Evolutionary conservation across 768 basidiomycete species (phyloP).

Genomic region (Lentinula aciculospora): DNA sequence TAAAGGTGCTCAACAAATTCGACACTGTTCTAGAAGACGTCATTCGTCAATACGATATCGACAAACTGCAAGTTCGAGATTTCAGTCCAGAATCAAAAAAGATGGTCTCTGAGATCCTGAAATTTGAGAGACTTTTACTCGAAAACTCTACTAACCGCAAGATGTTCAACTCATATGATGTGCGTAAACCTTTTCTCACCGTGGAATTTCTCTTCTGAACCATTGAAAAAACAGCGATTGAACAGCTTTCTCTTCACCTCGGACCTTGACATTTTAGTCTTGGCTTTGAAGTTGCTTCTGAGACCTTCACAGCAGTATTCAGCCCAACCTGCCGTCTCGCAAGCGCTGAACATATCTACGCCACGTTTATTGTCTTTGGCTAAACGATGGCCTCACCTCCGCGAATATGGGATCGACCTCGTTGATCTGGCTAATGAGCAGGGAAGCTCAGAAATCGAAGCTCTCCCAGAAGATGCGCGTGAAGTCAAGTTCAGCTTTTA

Average conservation of each 20-base stretch:
- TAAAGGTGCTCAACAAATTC: constrained; percentile 92
- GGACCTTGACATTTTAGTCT: constrained; percentile 83
- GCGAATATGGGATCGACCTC: constrained; percentile 75
- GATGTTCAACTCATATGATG: constrained; percentile 94
- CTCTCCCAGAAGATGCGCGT: constrained; percentile 65
- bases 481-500: constrained; percentile 84
- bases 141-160: constrained; percentile 99
- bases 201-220: constrained; percentile 4
- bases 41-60: constrained; percentile 81
- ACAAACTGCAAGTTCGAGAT: constrained; percentile 73
- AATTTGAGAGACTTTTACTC: constrained; percentile 83
- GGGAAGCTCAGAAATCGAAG: constrained; percentile 46
- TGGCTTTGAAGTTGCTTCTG: constrained; percentile 79
- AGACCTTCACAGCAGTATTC: constrained; percentile 96
- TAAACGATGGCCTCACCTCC: constrained; percentile 77
- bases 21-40: constrained; percentile 82
- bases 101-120: constrained; percentile 73
- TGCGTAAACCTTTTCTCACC: constrained; percentile 37
- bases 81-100: constrained; percentile 76
- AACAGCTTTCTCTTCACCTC: constrained; percentile 84
- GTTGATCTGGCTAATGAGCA: constrained; percentile 63
- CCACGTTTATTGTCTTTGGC: constrained; percentile 78
- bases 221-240: constrained; percentile 54
- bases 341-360: constrained; percentile 76
- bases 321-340: constrained; percentile 76